A percentile compares a stretch with the other conserved stretches of the same genome.
phyloP scores from a whole-genome alignment of 179 eudicot genomes.

The Drosera spatulata region DNA sequence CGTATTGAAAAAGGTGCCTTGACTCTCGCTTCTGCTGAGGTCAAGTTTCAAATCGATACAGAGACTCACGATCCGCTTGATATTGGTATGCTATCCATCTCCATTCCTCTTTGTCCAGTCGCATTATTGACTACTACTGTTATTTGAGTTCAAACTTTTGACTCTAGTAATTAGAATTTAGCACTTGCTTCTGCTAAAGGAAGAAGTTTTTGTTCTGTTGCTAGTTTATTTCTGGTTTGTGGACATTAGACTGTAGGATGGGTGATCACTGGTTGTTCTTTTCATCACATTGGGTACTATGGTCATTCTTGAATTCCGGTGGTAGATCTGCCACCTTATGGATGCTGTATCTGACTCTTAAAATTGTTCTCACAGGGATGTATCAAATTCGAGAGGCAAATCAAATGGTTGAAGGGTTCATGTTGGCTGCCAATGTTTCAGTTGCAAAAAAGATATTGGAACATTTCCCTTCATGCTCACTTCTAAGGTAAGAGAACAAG shows the following conservation, averaged over 20 bases:
- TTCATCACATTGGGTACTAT: too few species aligned
- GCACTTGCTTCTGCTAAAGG: not conserved
- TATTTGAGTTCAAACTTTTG: not conserved
- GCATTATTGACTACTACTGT: too few species aligned
- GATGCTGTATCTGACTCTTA: not conserved
- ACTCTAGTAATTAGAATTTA: not conserved
- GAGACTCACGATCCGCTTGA: conserved; percentile 98
- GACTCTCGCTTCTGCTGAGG: conserved; percentile 99
- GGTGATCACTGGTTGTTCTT: too few species aligned
- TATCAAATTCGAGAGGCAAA: conserved; percentile 99
- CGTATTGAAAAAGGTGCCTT: conserved; percentile 97
- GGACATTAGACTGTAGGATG: too few species aligned
- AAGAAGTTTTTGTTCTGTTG: not conserved
- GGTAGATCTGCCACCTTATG: too few species aligned
- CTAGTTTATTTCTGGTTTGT: not conserved
- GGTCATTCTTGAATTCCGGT: too few species aligned
- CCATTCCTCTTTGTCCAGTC: too few species aligned
- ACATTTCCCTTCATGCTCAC: conserved; percentile 62
- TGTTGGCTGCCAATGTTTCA: conserved; percentile 99
- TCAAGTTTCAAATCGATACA: conserved; percentile 92
- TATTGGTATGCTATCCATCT: conserved; percentile 43
- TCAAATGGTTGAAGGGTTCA: conserved; percentile 99
- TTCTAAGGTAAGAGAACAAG: conserved; percentile 43
- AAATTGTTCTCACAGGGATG: conserved; percentile 53
- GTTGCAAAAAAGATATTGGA: conserved; percentile 78